These are phyloP conservation scores for Bipolaris oryzae DNA, from an alignment of 2,329 filamentous ascomycete species.

Conservation along the genomic window DNA sequence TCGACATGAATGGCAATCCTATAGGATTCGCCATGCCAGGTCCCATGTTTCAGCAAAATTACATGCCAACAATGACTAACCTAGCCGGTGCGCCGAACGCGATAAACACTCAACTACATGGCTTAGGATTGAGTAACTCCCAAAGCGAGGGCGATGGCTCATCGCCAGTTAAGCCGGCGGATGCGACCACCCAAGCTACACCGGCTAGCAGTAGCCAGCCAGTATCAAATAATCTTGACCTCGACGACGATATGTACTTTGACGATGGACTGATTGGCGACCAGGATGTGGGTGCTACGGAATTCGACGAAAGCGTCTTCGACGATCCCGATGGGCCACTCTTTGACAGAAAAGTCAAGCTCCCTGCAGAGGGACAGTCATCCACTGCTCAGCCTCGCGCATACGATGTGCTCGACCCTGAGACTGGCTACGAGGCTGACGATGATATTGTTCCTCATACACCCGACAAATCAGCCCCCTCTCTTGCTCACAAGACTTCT, in stretches of 20 bases:
- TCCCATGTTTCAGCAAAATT: constrained; percentile 29
- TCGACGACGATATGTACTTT: constrained; percentile 69
- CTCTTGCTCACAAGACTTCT: constrained; percentile 58
- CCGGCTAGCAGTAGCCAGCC: constrained; percentile 13
- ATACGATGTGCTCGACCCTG: constrained; percentile 22
- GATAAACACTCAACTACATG: constrained; percentile 2
- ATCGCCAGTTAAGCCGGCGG: constrained; percentile 14
- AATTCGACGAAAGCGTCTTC: constrained; percentile 76
- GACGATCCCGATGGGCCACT: constrained; percentile 59
- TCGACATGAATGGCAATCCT: constrained; percentile 39
- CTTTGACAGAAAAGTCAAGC: constrained; percentile 57
- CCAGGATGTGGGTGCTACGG: constrained; percentile 58
- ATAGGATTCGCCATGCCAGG: constrained; percentile 45
- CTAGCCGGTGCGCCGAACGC: background rate
- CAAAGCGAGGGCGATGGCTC: constrained; percentile 14
- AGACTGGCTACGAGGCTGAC: constrained; percentile 41
- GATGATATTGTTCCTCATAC: constrained; percentile 38
- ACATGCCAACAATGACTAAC: constrained; percentile 10
- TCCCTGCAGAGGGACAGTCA: constrained; percentile 24
- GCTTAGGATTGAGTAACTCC: constrained; percentile 29
- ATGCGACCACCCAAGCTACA: constrained; percentile 14
- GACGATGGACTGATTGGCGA: constrained; percentile 67
- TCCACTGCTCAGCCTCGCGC: constrained; percentile 25
- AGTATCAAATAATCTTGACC: constrained; percentile 18
- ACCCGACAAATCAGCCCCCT: constrained; percentile 49